phyloP scores from a whole-genome alignment of 768 basidiomycete genomes.

The Clitopilus hobsonii region DNA sequence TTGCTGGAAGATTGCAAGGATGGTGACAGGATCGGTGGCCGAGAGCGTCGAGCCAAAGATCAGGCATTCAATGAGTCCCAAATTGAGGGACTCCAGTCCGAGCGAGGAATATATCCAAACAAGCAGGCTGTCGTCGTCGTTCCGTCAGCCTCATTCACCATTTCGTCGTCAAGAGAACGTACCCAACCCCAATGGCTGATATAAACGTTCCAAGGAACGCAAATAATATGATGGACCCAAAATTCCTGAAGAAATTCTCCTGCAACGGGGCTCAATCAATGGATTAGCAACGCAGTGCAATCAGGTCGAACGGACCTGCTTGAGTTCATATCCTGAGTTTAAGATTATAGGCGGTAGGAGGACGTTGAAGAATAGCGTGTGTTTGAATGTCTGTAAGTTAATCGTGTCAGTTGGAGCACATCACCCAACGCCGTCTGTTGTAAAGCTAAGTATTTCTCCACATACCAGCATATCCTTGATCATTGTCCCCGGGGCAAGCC shows the following conservation, averaged over 20 bases:
- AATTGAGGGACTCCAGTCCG: conserved; percentile 82
- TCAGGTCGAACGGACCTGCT: conserved; percentile 57
- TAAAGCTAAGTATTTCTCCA: not conserved
- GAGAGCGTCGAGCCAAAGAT: conserved; percentile 96
- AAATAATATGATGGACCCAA: conserved; percentile 91
- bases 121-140: conserved; percentile 62
- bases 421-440: not conserved
- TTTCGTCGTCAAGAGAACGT: too few relatives aligned
- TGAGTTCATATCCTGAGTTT: conserved; percentile 96
- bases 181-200: conserved; percentile 95
- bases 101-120: conserved; percentile 94
- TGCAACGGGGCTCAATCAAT: conserved; percentile 23
- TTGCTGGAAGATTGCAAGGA: conserved; percentile 96
- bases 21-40: conserved; percentile 97
- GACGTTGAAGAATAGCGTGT: conserved; percentile 96
- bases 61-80: conserved; percentile 88
- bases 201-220: conserved; percentile 96
- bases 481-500: conserved; percentile 88
- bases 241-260: conserved; percentile 99
- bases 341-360: conserved; percentile 98
- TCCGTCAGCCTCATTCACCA: too few relatives aligned
- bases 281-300: not conserved
- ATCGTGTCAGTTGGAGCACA: not conserved
- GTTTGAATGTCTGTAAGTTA: conserved; percentile 77
- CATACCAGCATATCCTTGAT: conserved; percentile 97